Evolutionary conservation across 169 alveolate species (phyloP), one percentile per base, ranked within the genome.

Genomic region (Eimeria brunetti): DNA sequence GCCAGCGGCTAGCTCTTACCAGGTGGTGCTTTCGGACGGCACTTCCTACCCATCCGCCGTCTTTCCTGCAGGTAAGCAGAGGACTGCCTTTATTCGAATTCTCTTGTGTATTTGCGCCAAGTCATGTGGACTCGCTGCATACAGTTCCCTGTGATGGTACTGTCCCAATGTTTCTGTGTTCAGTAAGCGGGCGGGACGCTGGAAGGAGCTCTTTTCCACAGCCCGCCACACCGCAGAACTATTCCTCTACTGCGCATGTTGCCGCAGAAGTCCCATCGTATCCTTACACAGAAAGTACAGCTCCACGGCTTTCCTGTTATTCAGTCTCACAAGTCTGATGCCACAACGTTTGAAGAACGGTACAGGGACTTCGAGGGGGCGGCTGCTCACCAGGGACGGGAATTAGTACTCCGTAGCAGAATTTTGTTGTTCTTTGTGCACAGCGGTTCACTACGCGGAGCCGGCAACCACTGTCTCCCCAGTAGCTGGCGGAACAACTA

Each of bases 1-100:
- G 80, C 80, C 92, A 41, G 80, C 92, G 20, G 5, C 92, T 49
- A 85, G 81, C 81, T 85, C 92, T 16, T 85, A 85, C 60, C 92
- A 85, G 62, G 92, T 85, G n/a, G 92, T 85, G 80, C 92, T 85
- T 12, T 85, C 92, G 58, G 92, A 85, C 41, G 92, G 92, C 80
- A 85, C 92, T 36, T 85, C 92, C 58, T 85, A 85, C 62, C 92
- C 92, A 14, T 85, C 92, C 27, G 92, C 92, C n/a, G 60, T 85
- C 41, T 85, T 85, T 22, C 92, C 92, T 85, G 62, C 80, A 20
- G 92, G 92, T 85, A 64, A 56, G 81, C 89, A 51, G 33, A 33
- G 73, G 46, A 83, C 24, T 24, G 11, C 14, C 80, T 69, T 30
- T 3, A 69, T 7, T 30, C 33, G 24, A 36, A 0, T 30, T 69